phyloP scores from a whole-genome alignment of 2,329 filamentous ascomycete genomes.

The Phoma sp. region DNA sequence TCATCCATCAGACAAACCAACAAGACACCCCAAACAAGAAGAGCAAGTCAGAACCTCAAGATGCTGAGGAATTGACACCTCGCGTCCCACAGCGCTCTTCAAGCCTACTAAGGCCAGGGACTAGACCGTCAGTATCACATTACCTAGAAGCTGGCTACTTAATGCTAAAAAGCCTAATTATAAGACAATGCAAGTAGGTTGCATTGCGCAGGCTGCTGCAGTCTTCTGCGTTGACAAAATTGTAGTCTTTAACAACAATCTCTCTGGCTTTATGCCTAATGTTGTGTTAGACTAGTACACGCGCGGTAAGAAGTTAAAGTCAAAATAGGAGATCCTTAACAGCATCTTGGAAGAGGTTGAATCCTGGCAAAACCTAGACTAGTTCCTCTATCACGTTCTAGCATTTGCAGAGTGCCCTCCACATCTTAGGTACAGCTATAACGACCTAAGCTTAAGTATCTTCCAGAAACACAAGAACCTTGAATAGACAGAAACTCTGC shows the following conservation, averaged over 20 bases:
- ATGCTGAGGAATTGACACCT: constrained; percentile 55
- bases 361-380: constrained; percentile 73
- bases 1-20: constrained; percentile 24
- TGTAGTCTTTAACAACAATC: constrained; percentile 79
- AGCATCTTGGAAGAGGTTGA: constrained; percentile 50
- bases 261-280: constrained; percentile 37
- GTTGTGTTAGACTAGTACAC: constrained; percentile 30
- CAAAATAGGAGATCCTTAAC: constrained; percentile 50
- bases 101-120: constrained; percentile 67
- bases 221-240: constrained; percentile 87
- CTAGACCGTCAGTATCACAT: constrained; percentile 78
- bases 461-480: constrained; percentile 83
- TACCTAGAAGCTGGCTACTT: constrained; percentile 72
- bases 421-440: constrained; percentile 62
- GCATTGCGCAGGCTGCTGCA: constrained; percentile 79
- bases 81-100: constrained; percentile 74
- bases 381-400: constrained; percentile 80
- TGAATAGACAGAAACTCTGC: constrained; percentile 72
- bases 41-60: constrained; percentile 19
- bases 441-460: constrained; percentile 64
- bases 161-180: constrained; percentile 77
- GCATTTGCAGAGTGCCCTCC: constrained; percentile 85
- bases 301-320: constrained; percentile 25
- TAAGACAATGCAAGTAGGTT: constrained; percentile 73
- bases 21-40: constrained; percentile 24